phyloP scores from a whole-genome alignment of 139 green algal species.

The Closterium sp. region DNA sequence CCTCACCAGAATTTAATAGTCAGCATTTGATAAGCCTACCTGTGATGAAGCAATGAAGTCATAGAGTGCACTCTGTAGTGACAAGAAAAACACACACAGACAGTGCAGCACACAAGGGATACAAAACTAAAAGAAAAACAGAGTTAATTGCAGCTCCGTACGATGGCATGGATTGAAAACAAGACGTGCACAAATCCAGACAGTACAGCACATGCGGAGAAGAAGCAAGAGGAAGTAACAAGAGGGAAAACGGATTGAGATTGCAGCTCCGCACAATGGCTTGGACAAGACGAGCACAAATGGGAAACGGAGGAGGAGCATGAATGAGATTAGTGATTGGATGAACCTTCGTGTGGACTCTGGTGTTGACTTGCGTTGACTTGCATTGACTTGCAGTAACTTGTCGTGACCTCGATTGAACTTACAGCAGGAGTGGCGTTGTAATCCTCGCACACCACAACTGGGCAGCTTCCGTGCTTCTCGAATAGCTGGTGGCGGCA shows the following conservation, averaged over 20 bases:
- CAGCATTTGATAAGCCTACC: neutral
- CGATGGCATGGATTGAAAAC: neutral
- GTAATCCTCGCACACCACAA: neutral
- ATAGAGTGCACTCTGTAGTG: neutral
- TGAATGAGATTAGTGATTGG: too few species aligned
- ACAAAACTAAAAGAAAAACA: neutral
- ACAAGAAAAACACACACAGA: too few species aligned
- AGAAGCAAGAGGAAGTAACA: too few species aligned
- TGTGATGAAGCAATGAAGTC: neutral
- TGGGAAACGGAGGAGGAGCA: too few species aligned
- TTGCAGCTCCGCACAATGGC: too few species aligned
- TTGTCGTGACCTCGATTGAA: neutral
- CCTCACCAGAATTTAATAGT: too few species aligned
- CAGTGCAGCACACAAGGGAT: neutral
- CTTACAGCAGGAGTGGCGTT: neutral
- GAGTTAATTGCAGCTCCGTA: neutral
- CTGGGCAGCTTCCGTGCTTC: neutral
- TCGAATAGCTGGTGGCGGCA: neutral
- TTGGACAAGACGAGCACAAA: too few species aligned
- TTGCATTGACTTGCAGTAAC: neutral
- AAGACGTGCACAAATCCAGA: neutral
- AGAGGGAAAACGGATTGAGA: too few species aligned
- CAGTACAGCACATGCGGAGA: too few species aligned
- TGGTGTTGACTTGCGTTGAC: too few species aligned
- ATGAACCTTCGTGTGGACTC: too few species aligned